phyloP scores from a whole-genome alignment of 2,329 filamentous ascomycete species.

The Colletotrichum truncatum region DNA sequence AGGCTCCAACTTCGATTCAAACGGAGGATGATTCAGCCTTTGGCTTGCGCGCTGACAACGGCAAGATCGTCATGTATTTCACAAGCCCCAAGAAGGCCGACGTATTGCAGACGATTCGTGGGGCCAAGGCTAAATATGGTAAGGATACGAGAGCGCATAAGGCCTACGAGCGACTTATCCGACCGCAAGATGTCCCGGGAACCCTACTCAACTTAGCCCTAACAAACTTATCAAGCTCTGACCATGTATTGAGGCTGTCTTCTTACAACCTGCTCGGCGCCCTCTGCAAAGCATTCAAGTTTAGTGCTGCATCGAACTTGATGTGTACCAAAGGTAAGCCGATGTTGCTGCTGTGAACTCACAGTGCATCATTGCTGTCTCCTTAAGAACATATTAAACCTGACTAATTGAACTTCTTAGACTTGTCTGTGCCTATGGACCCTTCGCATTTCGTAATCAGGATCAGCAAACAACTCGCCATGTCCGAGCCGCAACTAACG shows the following conservation, averaged over 20 bases:
- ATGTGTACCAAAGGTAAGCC: conserved; percentile 67
- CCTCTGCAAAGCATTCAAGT: conserved; percentile 74
- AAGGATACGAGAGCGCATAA: conserved; percentile 70
- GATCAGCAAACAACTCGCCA: conserved; percentile 71
- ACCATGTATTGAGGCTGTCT: conserved; percentile 67
- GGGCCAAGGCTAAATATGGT: conserved; percentile 70
- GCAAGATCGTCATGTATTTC: conserved; percentile 78
- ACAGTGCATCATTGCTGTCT: neutral
- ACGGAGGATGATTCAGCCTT: conserved; percentile 75
- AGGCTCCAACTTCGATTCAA: conserved; percentile 70
- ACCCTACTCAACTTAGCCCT: conserved; percentile 74
- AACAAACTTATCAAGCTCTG: conserved; percentile 71
- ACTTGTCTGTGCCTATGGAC: conserved; percentile 70
- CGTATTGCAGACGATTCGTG: conserved; percentile 70
- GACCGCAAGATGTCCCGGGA: conserved; percentile 76
- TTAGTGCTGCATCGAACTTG: conserved; percentile 68
- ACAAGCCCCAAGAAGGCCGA: conserved; percentile 72
- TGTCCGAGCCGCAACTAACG: conserved; percentile 72
- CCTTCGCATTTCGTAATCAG: conserved; percentile 71
- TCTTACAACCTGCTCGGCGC: conserved; percentile 76
- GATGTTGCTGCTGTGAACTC: neutral
- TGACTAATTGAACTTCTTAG: conserved; percentile 44
- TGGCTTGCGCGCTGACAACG: conserved; percentile 73
- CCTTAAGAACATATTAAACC: neutral
- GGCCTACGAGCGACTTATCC: conserved; percentile 70